Evolutionary conservation across 257 asterid genomes (phyloP).

Genomic region (Jacaranda copaia): DNA sequence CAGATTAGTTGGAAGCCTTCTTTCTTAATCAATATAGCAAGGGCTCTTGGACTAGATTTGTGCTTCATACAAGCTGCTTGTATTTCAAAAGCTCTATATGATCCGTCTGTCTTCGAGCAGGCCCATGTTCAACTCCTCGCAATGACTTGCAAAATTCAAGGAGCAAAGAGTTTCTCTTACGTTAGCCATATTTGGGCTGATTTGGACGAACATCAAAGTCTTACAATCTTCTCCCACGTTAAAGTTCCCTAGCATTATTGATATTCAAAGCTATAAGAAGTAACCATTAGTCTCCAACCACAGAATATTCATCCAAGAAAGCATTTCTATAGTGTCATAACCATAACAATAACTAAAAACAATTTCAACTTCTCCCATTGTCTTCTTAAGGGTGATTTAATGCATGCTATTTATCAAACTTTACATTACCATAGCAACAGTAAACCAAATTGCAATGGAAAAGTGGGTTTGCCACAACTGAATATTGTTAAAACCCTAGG

Average conservation of each 20-base stretch:
- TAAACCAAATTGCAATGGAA: neutral
- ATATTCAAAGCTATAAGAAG: too few relatives aligned
- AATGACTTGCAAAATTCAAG: slow-evolving; percentile 88
- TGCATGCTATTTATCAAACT: too few relatives aligned
- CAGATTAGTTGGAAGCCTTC: slow-evolving; percentile 31
- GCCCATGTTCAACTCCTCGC: slow-evolving; percentile 94
- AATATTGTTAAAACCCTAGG: neutral
- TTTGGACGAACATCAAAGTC: slow-evolving; percentile 83
- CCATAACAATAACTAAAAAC: neutral
- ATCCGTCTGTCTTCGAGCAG: slow-evolving; percentile 83
- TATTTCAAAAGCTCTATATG: slow-evolving; percentile 70
- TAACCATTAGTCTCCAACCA: too few relatives aligned
- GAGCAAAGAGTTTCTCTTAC: slow-evolving; percentile 93
- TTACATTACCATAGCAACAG: too few relatives aligned
- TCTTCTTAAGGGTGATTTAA: too few relatives aligned
- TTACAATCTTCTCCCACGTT: slow-evolving; percentile 96
- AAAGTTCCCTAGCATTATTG: too few relatives aligned
- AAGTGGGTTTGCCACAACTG: neutral
- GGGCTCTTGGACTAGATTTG: neutral
- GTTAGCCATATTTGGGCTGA: slow-evolving; percentile 76
- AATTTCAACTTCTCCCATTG: neutral
- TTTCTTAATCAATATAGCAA: neutral
- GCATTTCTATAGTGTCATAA: neutral
- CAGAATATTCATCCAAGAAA: neutral
- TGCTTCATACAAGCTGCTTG: slow-evolving; percentile 78